Conservation (phyloP, 1,284 basidiomycete genomes). For the Leccinum griseonigrum region DNA sequence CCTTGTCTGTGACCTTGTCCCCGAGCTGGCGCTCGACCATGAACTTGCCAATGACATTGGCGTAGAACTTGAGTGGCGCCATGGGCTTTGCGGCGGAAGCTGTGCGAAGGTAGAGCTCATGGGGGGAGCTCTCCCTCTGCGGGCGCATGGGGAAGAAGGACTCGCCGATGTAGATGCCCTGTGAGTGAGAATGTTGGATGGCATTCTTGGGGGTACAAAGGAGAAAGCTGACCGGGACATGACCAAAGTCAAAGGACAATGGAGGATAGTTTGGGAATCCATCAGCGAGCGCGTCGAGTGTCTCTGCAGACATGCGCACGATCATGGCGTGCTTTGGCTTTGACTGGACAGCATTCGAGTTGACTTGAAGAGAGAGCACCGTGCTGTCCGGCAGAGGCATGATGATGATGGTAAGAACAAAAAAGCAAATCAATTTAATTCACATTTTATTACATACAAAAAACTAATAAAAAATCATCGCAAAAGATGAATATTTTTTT, state of each 20-base stretch:
- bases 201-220: neutral
- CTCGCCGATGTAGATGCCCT: conserved; percentile 63
- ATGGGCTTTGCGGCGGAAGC: conserved; percentile 53
- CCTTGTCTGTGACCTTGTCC: conserved; percentile 46
- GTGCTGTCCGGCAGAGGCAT: conserved; percentile 56
- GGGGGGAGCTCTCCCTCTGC: conserved; percentile 49
- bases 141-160: conserved; percentile 58
- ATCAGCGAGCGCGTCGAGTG: conserved; percentile 58
- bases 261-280: conserved; percentile 43
- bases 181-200: conserved; percentile 25
- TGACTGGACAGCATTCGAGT: conserved; percentile 49
- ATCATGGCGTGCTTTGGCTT: conserved; percentile 70
- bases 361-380: conserved; percentile 55
- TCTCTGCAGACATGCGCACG: conserved; percentile 66
- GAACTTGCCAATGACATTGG: conserved; percentile 67
- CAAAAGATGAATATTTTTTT: conserved; percentile 69
- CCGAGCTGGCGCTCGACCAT: conserved; percentile 58
- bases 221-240: conserved; percentile 46
- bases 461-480: neutral
- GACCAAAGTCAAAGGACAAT: conserved; percentile 60
- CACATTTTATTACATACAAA: neutral
- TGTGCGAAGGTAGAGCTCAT: conserved; percentile 70
- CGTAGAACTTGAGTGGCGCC: conserved; percentile 67
- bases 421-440: too few species aligned
- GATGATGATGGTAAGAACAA: conserved; percentile 34